Percentiles rank a stretch among this genome's conserved stretches.
These are phyloP conservation scores for Acrodontium crateriforme DNA, from an alignment of 2,329 filamentous ascomycete genomes.

Conservation along the genomic window DNA sequence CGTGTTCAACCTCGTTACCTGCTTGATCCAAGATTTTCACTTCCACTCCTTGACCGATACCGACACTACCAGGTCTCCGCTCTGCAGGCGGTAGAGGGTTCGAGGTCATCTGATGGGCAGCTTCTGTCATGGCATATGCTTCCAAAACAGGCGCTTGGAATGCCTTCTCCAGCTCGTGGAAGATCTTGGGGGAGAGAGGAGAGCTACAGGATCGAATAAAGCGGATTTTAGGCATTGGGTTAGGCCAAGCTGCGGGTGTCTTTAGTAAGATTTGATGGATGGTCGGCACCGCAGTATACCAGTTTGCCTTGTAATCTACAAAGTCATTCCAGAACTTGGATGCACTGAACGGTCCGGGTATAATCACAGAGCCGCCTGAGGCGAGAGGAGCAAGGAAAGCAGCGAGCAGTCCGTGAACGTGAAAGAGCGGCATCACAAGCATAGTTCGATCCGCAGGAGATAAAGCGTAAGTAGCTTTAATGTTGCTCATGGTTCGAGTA, in stretches of 20 bases:
- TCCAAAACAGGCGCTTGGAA: conserved; percentile 73
- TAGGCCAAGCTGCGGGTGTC: conserved; percentile 45
- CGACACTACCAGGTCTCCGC: conserved; percentile 69
- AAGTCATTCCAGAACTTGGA: conserved; percentile 74
- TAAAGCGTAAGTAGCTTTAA: conserved; percentile 63
- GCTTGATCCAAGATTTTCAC: conserved; percentile 60
- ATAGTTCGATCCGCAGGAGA: conserved; percentile 60
- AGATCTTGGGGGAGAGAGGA: conserved; percentile 66
- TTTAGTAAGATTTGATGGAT: conserved; percentile 83
- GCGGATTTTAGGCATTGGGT: conserved; percentile 56
- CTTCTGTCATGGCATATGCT: conserved; percentile 88
- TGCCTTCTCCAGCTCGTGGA: conserved; percentile 62
- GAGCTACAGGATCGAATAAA: conserved; percentile 84
- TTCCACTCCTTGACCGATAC: conserved; percentile 70
- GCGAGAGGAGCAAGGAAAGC: conserved; percentile 65
- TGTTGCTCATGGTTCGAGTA: conserved; percentile 71
- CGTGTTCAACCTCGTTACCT: conserved; percentile 54
- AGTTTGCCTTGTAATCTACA: conserved; percentile 59
- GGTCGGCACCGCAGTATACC: conserved; percentile 88
- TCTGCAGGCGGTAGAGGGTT: conserved; percentile 48
- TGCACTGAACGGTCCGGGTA: conserved; percentile 68
- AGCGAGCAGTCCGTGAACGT: conserved; percentile 77
- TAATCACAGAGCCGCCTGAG: conserved; percentile 65
- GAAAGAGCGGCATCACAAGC: conserved; percentile 83
- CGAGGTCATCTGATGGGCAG: conserved; percentile 72